Conservation (phyloP, 164 flowering plant species). For the Liriodendron chinense region DNA sequence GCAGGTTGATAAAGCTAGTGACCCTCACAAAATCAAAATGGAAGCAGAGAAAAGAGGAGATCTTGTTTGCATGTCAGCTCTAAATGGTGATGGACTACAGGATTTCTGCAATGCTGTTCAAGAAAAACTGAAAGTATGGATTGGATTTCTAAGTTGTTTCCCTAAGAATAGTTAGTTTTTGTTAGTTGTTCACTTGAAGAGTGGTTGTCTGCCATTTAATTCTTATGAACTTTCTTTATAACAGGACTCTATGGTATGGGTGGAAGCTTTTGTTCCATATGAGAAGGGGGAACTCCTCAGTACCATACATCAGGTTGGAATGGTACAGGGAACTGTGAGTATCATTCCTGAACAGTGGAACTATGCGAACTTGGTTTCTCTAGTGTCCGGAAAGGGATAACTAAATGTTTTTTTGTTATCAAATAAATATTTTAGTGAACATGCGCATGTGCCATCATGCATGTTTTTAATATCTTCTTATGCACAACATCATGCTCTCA, state of each 20-base stretch:
- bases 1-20: constrained; percentile 73
- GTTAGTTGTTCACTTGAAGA: neutral
- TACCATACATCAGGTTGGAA: constrained; percentile 82
- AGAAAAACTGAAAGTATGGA: constrained; percentile 57
- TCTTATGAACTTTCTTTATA: neutral
- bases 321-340: constrained; percentile 84
- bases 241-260: constrained; percentile 94
- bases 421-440: neutral
- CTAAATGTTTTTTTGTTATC: neutral
- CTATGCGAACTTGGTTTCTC: neutral
- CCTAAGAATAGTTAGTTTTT: neutral
- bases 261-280: constrained; percentile 85
- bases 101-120: constrained; percentile 78
- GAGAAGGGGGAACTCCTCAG: constrained; percentile 87
- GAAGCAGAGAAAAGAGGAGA: constrained; percentile 64
- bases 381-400: neutral
- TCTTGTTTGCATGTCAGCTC: constrained; percentile 75
- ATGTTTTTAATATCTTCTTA: no score
- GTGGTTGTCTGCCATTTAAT: neutral
- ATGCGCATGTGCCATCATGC: neutral
- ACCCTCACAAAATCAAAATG: constrained; percentile 54
- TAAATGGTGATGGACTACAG: constrained; percentile 67
- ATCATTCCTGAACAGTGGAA: neutral
- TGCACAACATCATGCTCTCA: neutral
- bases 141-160: neutral